Percentiles rank a stretch among this genome's conserved stretches.
Conservation (phyloP, 805 yeast genomes). For the Zygosaccharomyces lentus region DNA sequence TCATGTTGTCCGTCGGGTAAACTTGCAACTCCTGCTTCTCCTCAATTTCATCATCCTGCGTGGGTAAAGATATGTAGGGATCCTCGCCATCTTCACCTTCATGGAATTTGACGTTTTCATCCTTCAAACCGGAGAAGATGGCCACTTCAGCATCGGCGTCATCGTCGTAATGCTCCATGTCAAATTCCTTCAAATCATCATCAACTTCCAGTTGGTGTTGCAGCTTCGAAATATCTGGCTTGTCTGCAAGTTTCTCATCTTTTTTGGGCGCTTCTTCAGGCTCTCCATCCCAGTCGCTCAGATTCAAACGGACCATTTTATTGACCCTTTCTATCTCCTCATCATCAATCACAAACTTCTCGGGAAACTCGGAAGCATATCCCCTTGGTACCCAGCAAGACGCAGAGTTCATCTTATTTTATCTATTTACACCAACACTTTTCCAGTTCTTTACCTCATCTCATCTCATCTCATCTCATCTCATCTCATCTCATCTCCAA, state of each 20-base stretch:
- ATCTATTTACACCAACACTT: background rate
- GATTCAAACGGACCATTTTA: conserved; percentile 75
- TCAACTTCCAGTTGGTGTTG: conserved; percentile 59
- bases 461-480: conserved; percentile 16
- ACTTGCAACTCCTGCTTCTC: conserved; percentile 82
- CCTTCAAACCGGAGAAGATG: conserved; percentile 69
- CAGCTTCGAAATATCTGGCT: conserved; percentile 25
- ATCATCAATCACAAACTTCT: conserved; percentile 80
- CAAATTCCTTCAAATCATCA: conserved; percentile 84
- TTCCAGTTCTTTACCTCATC: background rate
- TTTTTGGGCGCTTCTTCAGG: conserved; percentile 32
- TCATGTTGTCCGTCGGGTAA: conserved; percentile 83
- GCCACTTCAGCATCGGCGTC: conserved; percentile 61
- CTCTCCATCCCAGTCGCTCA: conserved; percentile 52
- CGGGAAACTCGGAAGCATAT: conserved; percentile 88
- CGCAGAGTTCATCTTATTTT: conserved; percentile 70
- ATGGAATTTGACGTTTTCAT: conserved; percentile 53
- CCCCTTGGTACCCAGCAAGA: conserved; percentile 97
- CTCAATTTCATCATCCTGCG: conserved; percentile 56
- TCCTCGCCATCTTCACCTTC: conserved; percentile 43
- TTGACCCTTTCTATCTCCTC: conserved; percentile 89
- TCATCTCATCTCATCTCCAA: conserved; percentile 18
- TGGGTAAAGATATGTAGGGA: conserved; percentile 45
- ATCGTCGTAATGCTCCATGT: conserved; percentile 78
- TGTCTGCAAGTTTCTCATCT: conserved; percentile 24